Evolutionary conservation across 2,329 filamentous ascomycete species (phyloP).

Genomic region (Gaeumannomyces sp.): DNA sequence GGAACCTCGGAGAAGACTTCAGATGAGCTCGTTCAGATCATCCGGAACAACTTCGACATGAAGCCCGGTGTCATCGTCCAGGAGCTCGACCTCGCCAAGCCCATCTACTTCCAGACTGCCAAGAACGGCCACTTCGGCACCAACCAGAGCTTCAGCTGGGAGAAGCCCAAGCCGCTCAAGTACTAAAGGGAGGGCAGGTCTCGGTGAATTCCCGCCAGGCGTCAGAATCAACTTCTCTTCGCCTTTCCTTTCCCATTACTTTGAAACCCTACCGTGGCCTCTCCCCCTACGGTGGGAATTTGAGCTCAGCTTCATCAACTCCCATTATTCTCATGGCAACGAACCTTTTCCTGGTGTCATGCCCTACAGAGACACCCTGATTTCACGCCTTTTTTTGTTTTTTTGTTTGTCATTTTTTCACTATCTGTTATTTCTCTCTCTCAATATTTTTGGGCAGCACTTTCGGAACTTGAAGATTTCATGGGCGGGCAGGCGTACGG

Average conservation of each 20-base stretch:
- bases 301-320: too few relatives aligned
- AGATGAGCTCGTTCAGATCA: conserved; percentile 91
- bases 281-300: background rate
- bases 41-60: conserved; percentile 94
- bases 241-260: conserved; percentile 8
- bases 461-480: conserved; percentile 18
- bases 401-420: conserved; percentile 9
- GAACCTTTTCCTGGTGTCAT: too few relatives aligned
- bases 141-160: conserved; percentile 97
- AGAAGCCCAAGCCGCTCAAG: conserved; percentile 93
- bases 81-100: conserved; percentile 89
- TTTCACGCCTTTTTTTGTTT: background rate
- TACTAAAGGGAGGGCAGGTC: conserved; percentile 53
- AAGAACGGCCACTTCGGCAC: conserved; percentile 99
- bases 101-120: conserved; percentile 97
- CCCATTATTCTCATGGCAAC: too few relatives aligned
- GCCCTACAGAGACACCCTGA: too few relatives aligned
- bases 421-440: conserved; percentile 15
- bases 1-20: conserved; percentile 86
- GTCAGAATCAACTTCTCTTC: conserved; percentile 27
- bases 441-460: conserved; percentile 13
- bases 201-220: conserved; percentile 7
- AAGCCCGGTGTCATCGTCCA: conserved; percentile 97
- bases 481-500: conserved; percentile 25
- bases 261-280: background rate